Evolutionary conservation across 2,329 filamentous ascomycete species (phyloP).

Genomic region (Sclerotinia borealis): DNA sequence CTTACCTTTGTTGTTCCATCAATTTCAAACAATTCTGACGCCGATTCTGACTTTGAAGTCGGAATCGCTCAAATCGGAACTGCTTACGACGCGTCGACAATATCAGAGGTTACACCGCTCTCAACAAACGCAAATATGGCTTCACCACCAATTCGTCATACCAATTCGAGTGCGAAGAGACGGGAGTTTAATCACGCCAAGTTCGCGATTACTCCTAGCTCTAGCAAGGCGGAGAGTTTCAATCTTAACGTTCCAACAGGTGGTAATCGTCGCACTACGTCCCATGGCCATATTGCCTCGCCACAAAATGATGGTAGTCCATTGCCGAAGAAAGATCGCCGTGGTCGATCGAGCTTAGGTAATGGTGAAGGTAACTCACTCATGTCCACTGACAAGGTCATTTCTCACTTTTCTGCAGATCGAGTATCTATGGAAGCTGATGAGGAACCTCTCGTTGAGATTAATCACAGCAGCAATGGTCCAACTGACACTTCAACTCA

Average conservation of each 20-base stretch:
- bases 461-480: no score
- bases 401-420: not conserved
- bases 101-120: not conserved
- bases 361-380: not conserved
- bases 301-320: not conserved
- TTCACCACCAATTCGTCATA: not conserved
- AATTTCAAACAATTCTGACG: not conserved
- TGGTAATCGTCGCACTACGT: no score
- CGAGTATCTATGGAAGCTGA: not conserved
- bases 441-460: no score
- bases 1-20: not conserved
- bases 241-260: not conserved
- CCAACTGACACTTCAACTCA: no score
- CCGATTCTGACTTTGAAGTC: not conserved
- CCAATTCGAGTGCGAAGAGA: not conserved
- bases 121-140: not conserved
- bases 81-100: not conserved
- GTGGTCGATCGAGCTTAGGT: not conserved
- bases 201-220: not conserved
- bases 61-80: not conserved
- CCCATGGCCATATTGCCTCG: not conserved
- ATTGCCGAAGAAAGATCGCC: not conserved
- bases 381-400: not conserved
- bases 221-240: not conserved
- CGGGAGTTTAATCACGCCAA: not conserved